Base-by-base conservation (phyloP, 2,329 filamentous ascomycete species). In the Fusarium marasasianum region DNA sequence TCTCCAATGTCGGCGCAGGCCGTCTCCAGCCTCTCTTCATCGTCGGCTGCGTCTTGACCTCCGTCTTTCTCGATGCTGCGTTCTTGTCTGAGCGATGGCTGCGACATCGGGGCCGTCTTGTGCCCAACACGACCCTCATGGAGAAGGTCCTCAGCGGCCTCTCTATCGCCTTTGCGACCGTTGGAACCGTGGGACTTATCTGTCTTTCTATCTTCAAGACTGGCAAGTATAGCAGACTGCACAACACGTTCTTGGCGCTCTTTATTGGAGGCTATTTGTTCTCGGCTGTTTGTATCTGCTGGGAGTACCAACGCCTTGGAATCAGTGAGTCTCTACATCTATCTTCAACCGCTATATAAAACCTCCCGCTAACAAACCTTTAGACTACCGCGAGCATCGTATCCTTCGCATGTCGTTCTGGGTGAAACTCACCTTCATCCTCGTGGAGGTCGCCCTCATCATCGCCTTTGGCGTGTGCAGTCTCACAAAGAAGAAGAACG, bases 221-320 rank as follows among this genome's bases (percentile, higher is more conserved):
- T 0, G 82, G 87, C n/a, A 84, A 86, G 63, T 90, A 98, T 80
- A 86, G 87, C 4, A 82, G 76, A 3, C 80, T 93, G 66, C 96
- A 99, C 81, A 87, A 94, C 78, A 85, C 90, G 5, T 97, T 97
- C 83, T 84, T 99, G 41, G 83, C 89, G 2, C 83, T 98, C 58
- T 99, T 99, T 82, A 94, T 98, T 80, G 91, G 83, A 20, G 96
- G 94, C 40, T 98, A 97, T 81, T 86, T 98, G 61, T 80, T 98
- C 62, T 94, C 92, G 9, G 95, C 96, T 63, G 88, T 98, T 76
- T 96, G 95, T 82, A 93, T 96, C 74, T 98, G 95, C 85, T 91
- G 90, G 85, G 95, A 98, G 82, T 98, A 97, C 82, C 92, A 96
- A 79, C 91, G 94, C 6, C 88, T 98, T 3, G 94, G 95, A 33